Conservation (phyloP, 768 basidiomycete genomes). For the Suillus spraguei region DNA sequence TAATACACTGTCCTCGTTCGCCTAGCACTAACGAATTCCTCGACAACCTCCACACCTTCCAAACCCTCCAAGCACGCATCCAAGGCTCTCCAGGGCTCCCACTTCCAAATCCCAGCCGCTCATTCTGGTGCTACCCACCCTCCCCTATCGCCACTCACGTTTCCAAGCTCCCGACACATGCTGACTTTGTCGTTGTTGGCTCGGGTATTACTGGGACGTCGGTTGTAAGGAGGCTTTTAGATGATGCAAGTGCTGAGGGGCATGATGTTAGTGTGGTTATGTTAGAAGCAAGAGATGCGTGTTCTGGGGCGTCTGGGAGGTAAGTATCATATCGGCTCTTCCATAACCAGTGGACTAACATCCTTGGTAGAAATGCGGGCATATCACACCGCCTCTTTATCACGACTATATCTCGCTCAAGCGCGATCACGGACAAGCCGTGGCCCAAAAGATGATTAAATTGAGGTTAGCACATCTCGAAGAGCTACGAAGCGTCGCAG, state of each 20-base stretch:
- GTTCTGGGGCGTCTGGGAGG: conserved; percentile 77
- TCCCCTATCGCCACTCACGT: conserved; percentile 48
- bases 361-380: conserved; percentile 60
- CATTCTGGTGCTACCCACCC: conserved; percentile 67
- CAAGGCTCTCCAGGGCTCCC: conserved; percentile 59
- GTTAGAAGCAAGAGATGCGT: conserved; percentile 79
- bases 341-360: not conserved
- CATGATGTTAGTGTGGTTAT: conserved; percentile 55
- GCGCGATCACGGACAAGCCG: conserved; percentile 43
- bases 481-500: conserved; percentile 49
- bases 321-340: conserved; percentile 27
- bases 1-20: conserved; percentile 25
- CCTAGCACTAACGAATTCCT: conserved; percentile 24
- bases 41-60: conserved; percentile 23
- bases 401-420: conserved; percentile 56
- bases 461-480: conserved; percentile 63
- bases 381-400: conserved; percentile 62
- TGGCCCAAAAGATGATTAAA: conserved; percentile 55
- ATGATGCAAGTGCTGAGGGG: conserved; percentile 29
- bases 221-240: conserved; percentile 56
- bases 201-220: conserved; percentile 78
- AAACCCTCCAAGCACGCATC: conserved; percentile 36
- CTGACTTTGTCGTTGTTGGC: conserved; percentile 72
- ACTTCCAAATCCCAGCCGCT: conserved; percentile 48
- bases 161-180: conserved; percentile 38